These are phyloP conservation scores for Phytophthora pini DNA, from an alignment of 352 stramenopile species.

Conservation along the genomic window DNA sequence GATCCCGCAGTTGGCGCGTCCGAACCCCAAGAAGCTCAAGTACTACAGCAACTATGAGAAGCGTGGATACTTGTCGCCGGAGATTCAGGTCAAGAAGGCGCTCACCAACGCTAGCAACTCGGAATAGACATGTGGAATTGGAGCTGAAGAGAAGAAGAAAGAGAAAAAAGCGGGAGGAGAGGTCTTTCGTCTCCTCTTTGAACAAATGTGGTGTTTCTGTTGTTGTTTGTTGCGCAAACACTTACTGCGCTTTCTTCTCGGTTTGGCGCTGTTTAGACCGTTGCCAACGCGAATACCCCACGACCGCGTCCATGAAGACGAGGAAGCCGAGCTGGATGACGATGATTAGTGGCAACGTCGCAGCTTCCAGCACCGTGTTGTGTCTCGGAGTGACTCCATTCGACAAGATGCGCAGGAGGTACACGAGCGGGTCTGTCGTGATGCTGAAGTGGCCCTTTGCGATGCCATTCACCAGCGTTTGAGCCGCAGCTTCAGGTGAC, in stretches of 20 bases:
- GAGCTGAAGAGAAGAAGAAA: constrained; percentile 22
- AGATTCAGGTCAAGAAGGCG: constrained; percentile 94
- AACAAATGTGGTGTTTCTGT: constrained; percentile 5
- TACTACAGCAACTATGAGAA: constrained; percentile 98
- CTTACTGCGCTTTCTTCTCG: constrained; percentile 28
- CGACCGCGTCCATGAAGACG: constrained; percentile 52
- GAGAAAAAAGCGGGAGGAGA: constrained; percentile 14
- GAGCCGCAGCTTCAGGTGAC: constrained; percentile 37
- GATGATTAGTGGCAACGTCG: constrained; percentile 40
- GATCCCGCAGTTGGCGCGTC: constrained; percentile 93
- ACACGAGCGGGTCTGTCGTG: constrained; percentile 55
- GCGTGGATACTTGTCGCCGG: constrained; percentile 96
- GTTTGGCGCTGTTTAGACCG: constrained; percentile 21
- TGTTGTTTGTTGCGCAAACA: constrained; percentile 5
- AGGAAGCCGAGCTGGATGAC: constrained; percentile 46
- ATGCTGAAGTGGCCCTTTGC: constrained; percentile 55
- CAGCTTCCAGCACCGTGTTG: constrained; percentile 50
- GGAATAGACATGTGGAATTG: constrained; percentile 45
- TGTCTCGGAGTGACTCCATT: constrained; percentile 54
- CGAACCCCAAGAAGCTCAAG: constrained; percentile 95
- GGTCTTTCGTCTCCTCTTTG: constrained; percentile 19
- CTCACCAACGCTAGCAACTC: constrained; percentile 49
- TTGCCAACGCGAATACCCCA: constrained; percentile 39
- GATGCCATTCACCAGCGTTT: constrained; percentile 46
- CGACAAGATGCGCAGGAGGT: constrained; percentile 46